Base-by-base conservation (phyloP, 768 basidiomycete genomes). In the Xerocomus brunneocitrinus region DNA sequence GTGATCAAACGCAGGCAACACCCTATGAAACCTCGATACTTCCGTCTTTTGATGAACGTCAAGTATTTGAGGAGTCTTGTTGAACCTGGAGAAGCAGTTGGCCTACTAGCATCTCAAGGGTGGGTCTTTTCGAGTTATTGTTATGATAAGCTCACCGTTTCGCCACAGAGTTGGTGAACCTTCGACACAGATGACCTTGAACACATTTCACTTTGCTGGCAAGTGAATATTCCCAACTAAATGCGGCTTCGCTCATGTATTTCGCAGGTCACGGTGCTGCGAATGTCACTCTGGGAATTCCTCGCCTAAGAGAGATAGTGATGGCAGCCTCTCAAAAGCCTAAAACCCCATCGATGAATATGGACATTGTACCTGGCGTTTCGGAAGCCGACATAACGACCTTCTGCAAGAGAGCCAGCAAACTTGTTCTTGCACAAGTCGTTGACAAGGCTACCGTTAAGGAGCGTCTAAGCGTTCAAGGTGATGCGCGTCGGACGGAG, bases 141-240 rank as follows among this genome's bases (percentile, higher is more conserved):
- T 50, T 49, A 16, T 28, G n/a, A 45, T 9, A 32, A 32, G 14
- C 35, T 54, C 52, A 50, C 42, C 50, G 44, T 48, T 49, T 7
- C 8, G 32, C 45, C 49, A 8, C 55, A 98, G 97, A 73, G 83
- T 99, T 40, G 97, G 97, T 48, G 97, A 99, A 70, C 97, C 97
- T 5, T 99, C 97, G 14, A 99, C 97, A 0, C 97, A 99, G 69
- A 99, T 99, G 97, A 99, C 97, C 8, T 74, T 99, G 58, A 99
- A 99, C 68, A 99, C 97, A 12, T 99, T 99, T 83, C 97, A 99
- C 76, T 95, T 99, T 64, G 97, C 97, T 61, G 95, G 93, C 85
- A 69, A 63, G 80, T 65, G 35, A 10, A 57, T 54, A 44, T 36
- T 28, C 34, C 24, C 10, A 3, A 13, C 52, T n/a, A 43, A 8